Evolutionary conservation across 2,329 filamentous ascomycete genomes (phyloP), one percentile per base, ranked within the genome.

Genomic region (Cyphellophora europaea): DNA sequence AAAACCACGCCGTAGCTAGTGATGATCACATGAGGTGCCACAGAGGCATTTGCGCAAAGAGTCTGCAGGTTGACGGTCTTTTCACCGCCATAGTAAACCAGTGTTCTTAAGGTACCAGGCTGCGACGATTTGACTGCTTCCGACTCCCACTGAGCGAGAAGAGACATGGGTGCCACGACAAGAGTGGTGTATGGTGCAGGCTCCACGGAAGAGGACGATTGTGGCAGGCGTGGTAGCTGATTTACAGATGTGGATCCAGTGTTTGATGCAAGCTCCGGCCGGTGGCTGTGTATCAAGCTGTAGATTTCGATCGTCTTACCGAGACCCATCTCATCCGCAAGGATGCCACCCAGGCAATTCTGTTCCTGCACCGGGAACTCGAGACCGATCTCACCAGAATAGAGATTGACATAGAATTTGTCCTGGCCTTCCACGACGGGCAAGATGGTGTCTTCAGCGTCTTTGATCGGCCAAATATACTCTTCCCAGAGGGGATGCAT

Each of bases 281-380:
- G 77, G 54, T 96, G 84, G 0, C 84, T 76, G 55, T 98, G 91
- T 4, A 98, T 74, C 32, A 98, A 65, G 59, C 86, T 91, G 42
- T 98, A 74, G 87, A 98, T 96, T 54, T 98, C 89, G 35, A 98
- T 96, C 0, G 91, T 98, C 64, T 98, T 98, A 19, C 91, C 91
- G 2, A 98, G 67, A 30, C 91, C 91, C 91, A 98, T 98, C 59
- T 96, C 71, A 51, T 98, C 91, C 6, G 91, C 91, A 27, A 98
- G 65, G 38, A 98, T 84, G 5, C 91, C 91, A 29, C 91, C 91
- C 0, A 94, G 67, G 48, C 91, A 98, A 54, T 93, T 85, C 53
- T 96, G 91, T 51, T 96, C 86, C 54, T 98, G 91, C 2, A 78
- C 74, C 1, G 91, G 91, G 47, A 98, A 98, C 5, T 93, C 78